Evolutionary conservation across 768 basidiomycete species (phyloP).

Genomic region (Boletus patriciae): DNA sequence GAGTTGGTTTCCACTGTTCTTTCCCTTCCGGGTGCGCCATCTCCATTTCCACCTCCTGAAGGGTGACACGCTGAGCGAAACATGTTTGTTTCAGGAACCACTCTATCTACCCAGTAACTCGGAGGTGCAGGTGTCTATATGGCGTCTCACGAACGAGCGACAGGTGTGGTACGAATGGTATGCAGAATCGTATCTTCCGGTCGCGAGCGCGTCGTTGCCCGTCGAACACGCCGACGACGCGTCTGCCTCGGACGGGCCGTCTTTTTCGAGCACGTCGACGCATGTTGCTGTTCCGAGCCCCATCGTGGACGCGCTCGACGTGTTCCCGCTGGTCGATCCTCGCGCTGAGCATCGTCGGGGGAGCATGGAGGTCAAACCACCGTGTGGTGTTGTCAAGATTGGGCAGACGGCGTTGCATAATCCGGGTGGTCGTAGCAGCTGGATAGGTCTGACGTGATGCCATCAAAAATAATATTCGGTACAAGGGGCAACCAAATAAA

Average conservation of each 20-base stretch:
- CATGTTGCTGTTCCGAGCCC: slow-evolving; percentile 57
- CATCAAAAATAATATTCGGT: neutral
- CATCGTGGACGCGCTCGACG: slow-evolving; percentile 64
- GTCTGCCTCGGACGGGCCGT: slow-evolving; percentile 18
- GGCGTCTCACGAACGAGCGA: slow-evolving; percentile 86
- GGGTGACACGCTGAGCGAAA: neutral
- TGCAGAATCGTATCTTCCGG: slow-evolving; percentile 86
- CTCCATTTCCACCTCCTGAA: neutral
- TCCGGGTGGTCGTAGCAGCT: slow-evolving; percentile 84
- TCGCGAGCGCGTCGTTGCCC: slow-evolving; percentile 39
- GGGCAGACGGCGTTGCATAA: slow-evolving; percentile 94
- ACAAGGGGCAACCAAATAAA: too few species aligned
- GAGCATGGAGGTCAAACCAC: slow-evolving; percentile 20
- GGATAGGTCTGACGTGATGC: slow-evolving; percentile 68
- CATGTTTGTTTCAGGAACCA: slow-evolving; percentile 61
- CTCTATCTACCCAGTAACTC: slow-evolving; percentile 90
- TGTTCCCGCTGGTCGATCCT: slow-evolving; percentile 27
- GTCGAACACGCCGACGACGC: slow-evolving; percentile 20
- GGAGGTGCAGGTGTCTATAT: slow-evolving; percentile 90
- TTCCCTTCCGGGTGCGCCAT: slow-evolving; percentile 78
- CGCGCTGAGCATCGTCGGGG: slow-evolving; percentile 12
- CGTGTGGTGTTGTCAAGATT: slow-evolving; percentile 72
- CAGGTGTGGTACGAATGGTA: slow-evolving; percentile 99
- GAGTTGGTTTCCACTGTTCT: slow-evolving; percentile 98
- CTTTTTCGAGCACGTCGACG: slow-evolving; percentile 31